phyloP scores from a whole-genome alignment of 2,329 filamentous ascomycete genomes.

The Fulvia fulva region DNA sequence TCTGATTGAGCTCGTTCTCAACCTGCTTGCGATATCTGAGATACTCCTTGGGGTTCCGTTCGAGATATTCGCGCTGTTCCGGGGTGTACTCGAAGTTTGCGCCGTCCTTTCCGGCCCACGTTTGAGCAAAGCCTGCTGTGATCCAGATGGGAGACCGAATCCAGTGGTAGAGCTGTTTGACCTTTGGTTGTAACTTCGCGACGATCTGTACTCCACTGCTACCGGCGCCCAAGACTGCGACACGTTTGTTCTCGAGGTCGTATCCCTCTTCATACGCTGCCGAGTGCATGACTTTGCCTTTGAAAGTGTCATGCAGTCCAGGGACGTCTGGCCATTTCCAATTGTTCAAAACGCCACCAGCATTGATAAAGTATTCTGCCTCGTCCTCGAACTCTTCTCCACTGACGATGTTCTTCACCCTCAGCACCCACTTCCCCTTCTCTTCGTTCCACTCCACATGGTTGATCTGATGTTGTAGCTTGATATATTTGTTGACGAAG shows the following conservation, averaged over 20 bases:
- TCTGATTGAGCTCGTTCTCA: conserved; percentile 49
- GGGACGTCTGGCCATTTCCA: conserved; percentile 45
- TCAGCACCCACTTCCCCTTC: conserved; percentile 39
- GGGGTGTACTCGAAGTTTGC: conserved; percentile 46
- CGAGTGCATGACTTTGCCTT: conserved; percentile 43
- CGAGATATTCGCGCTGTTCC: conserved; percentile 39
- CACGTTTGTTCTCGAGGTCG: conserved; percentile 36
- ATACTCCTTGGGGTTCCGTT: conserved; percentile 42
- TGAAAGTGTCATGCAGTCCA: conserved; percentile 38
- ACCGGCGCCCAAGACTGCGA: conserved; percentile 43
- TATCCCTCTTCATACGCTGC: conserved; percentile 42
- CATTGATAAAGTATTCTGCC: conserved; percentile 43
- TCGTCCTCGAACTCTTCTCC: conserved; percentile 32
- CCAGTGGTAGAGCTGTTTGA: conserved; percentile 39
- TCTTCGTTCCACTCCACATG: conserved; percentile 44
- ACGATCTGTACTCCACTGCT: conserved; percentile 44
- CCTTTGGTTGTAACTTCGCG: conserved; percentile 38
- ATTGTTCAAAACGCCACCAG: conserved; percentile 43
- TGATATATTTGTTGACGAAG: conserved; percentile 45
- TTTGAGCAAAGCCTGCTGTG: conserved; percentile 46
- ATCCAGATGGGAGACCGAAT: conserved; percentile 47
- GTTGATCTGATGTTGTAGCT: conserved; percentile 44
- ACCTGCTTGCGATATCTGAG: conserved; percentile 47
- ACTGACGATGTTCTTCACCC: conserved; percentile 34
- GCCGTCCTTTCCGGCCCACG: conserved; percentile 45